A percentile compares a stretch with the other conserved stretches of the same genome.
phyloP scores from a whole-genome alignment of 305 asterid species.

The Fraxinus nigra region DNA sequence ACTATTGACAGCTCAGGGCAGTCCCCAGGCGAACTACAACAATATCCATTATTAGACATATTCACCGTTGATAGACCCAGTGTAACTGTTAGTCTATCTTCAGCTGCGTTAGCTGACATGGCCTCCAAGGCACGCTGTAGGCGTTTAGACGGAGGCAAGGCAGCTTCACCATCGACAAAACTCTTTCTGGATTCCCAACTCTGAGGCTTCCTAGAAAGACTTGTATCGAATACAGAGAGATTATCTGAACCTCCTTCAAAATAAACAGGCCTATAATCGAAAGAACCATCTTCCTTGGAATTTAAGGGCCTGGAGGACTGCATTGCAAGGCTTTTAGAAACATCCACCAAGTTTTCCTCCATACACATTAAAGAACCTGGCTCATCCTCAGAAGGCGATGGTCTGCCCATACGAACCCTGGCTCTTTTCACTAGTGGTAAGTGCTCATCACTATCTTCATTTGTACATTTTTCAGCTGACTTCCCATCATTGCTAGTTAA shows the following conservation, averaged over 20 bases:
- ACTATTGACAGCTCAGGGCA: constrained; percentile 36
- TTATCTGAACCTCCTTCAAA: constrained; percentile 30
- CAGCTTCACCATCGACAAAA: constrained; percentile 77
- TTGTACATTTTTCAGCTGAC: constrained; percentile 37
- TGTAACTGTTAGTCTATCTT: constrained; percentile 49
- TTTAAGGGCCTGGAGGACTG: constrained; percentile 36
- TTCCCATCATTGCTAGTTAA: constrained; percentile 45
- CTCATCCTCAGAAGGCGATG: constrained; percentile 45
- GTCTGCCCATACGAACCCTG: constrained; percentile 80
- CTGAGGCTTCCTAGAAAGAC: constrained; percentile 45
- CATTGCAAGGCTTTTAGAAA: constrained; percentile 37
- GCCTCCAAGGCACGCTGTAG: constrained; percentile 95
- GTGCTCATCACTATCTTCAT: constrained; percentile 85
- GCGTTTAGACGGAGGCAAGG: constrained; percentile 91
- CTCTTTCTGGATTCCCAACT: constrained; percentile 51
- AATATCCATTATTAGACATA: constrained; percentile 35
- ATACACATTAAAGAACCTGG: constrained; percentile 32
- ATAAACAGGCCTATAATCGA: constrained; percentile 31
- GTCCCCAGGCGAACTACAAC: constrained; percentile 14
- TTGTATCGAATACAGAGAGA: constrained; percentile 35
- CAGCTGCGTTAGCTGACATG: constrained; percentile 91
- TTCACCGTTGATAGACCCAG: constrained; percentile 40
- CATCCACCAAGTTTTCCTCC: constrained; percentile 47
- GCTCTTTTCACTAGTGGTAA: constrained; percentile 92
- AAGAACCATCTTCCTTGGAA: constrained; percentile 48